phyloP scores from a whole-genome alignment of 768 basidiomycete species.

The Cantharellus anzutake region DNA sequence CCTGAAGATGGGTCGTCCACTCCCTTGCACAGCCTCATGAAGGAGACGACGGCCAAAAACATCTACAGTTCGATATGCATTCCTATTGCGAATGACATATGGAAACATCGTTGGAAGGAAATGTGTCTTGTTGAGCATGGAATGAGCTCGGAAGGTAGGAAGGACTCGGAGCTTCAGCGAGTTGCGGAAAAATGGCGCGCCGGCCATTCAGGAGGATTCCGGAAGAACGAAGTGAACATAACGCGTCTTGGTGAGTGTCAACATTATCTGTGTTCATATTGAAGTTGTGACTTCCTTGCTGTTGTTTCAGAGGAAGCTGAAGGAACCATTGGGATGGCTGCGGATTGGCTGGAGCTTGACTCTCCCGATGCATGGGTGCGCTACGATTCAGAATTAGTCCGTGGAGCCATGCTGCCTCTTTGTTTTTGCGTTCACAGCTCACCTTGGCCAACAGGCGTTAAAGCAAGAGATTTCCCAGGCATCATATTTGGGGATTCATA shows the following conservation, averaged over 20 bases:
- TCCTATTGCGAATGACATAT: slow-evolving; percentile 76
- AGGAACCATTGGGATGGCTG: slow-evolving; percentile 52
- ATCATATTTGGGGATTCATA: slow-evolving; percentile 72
- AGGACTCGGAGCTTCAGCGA: slow-evolving; percentile 31
- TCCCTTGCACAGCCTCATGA: not conserved
- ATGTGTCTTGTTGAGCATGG: slow-evolving; percentile 43
- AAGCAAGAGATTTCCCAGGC: slow-evolving; percentile 87
- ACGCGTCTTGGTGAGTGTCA: slow-evolving; percentile 53
- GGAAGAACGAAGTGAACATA: slow-evolving; percentile 71
- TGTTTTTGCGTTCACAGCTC: not conserved
- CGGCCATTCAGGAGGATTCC: slow-evolving; percentile 41
- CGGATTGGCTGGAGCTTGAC: slow-evolving; percentile 93
- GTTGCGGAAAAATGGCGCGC: slow-evolving; percentile 77
- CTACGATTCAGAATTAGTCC: slow-evolving; percentile 86
- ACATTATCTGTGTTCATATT: not conserved
- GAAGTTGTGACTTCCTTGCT: not conserved
- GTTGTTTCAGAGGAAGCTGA: slow-evolving; percentile 46
- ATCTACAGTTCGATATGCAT: slow-evolving; percentile 28
- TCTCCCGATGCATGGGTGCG: slow-evolving; percentile 83
- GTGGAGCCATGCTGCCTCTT: slow-evolving; percentile 14
- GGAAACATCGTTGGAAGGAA: slow-evolving; percentile 73
- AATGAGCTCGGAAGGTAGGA: slow-evolving; percentile 9
- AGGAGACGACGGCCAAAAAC: not conserved
- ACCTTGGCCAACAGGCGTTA: slow-evolving; percentile 40
- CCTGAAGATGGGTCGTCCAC: too few relatives aligned